Base-by-base conservation (phyloP, 2,329 filamentous ascomycete genomes). In the Aspergillus sp. region DNA sequence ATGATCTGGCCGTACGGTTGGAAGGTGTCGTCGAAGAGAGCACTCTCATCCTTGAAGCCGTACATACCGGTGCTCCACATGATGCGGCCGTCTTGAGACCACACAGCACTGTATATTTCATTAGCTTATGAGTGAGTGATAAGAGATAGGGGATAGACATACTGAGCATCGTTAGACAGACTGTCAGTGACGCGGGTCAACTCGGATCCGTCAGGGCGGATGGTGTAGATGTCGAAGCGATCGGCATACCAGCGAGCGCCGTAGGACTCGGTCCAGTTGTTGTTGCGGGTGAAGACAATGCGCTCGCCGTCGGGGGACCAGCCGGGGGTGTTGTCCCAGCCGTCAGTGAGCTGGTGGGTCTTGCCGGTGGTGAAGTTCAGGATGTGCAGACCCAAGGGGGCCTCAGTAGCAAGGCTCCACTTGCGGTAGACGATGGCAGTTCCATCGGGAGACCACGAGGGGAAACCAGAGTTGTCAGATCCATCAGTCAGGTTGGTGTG, bases 1-100 rank as follows among this genome's bases (percentile, higher is more conserved):
- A 79, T 70, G 48, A 81, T 77, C 70, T 80, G 78, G 0, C 78
- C 78, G 48, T 80, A 80, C 0, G 77, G 79, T 67, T 81, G 76
- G 65, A 80, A 81, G 1, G 78, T 80, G 38, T 78, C 61, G 55
- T 81, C 79, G 54, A 76, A 81, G 1, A 75, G 63, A 0, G 74
- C 70, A 10, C 72, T 70, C 69, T 81, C 79, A 45, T 78, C 74
- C 38, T 76, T 70, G 67, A 80, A 81, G 2, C 78, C 79, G 56
- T 76, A 81, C 76, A 77, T 76, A 4, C 78, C 78, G 9, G 69
- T 79, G 6, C 66, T 74, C 43, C 72, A 82, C 63, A 79, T 61
- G 38, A 81, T 80, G 5, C 72, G 70, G 7, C 77, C 77, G 67
- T 81, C 78, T 1, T 71, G 67, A 0, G 74, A 72, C 78, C 79